Evolutionary conservation across 192 early-diverging fungal genomes (phyloP), one percentile per base, ranked within the genome.

Genomic region (Podila epigama): DNA sequence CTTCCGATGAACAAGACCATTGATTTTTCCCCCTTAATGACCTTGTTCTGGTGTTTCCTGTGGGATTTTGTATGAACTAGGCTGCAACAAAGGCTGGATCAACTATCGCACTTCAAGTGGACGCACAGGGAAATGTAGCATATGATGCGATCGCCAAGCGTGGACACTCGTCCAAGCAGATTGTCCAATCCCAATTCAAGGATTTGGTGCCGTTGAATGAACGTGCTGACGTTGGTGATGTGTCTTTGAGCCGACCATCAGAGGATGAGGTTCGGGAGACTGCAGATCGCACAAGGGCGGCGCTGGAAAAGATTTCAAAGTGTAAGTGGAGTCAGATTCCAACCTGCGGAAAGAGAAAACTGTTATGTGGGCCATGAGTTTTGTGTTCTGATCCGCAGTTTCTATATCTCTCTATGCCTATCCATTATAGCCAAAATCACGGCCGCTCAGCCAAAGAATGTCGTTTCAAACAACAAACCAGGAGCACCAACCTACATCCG

Each of bases 81-180:
- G 11, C 63, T 66, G 41, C 35, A 27, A 57, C 61, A 60, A 73
- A 84, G 61, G 80, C 79, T 36, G 85, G 80, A 5, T 86, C 84
- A 51, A 87, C 95, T 1, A 85, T 99, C 56, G 87, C 94, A 27
- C 86, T 97, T 39, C 91, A 98, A 75, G 94, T 96, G 0, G 97
- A 99, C 80, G 85, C 80, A 34, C 87, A 94, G 9, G 98, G 98
- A 42, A 93, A 95, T 59, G 83, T 95, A 29, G 89, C 87, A 58
- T 98, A 97, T 79, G 96, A 97, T 80, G 89, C 93, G 16, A 86
- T 99, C 34, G 90, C 95, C 34, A 86, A 84, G 32, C 92, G 96
- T 69, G 92, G 94, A 18, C 86, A 93, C 65, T 58, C 72, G 8
- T 84, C 87, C 50, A 83, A 86, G 68, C 84, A 87, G 54, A 86